These are phyloP conservation scores for Primulina tabacum DNA, from an alignment of 257 asterid species.

Conservation along the genomic window DNA sequence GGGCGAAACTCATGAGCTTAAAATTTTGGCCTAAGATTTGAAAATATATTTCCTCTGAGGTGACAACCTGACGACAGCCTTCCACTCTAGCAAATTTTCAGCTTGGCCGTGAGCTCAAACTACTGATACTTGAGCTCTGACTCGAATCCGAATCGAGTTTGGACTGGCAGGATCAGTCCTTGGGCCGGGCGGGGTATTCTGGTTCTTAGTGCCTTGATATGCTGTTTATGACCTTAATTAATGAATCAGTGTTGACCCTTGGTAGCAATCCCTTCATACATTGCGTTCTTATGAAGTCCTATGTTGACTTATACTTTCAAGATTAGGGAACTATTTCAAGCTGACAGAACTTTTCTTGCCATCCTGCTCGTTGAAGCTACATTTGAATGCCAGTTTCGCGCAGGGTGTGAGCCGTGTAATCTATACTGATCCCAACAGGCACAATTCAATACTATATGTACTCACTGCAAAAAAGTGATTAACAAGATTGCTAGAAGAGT, in stretches of 20 bases:
- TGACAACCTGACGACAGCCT: no score
- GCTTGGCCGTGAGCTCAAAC: background rate
- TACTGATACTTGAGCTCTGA: background rate
- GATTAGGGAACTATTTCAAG: background rate
- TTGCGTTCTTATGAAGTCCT: background rate
- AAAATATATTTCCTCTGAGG: no score
- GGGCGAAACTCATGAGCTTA: no score
- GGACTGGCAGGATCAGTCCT: background rate
- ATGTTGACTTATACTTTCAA: background rate
- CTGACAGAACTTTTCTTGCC: background rate
- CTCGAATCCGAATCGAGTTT: background rate
- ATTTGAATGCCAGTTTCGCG: background rate
- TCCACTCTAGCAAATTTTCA: background rate
- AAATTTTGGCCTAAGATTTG: background rate
- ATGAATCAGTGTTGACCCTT: no score
- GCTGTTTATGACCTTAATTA: background rate
- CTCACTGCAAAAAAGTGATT: background rate
- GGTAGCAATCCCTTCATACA: no score
- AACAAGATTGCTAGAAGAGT: background rate
- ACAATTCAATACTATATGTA: background rate
- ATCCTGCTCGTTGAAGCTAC: background rate
- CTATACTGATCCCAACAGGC: background rate
- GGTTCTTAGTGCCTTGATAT: background rate
- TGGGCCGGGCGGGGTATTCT: background rate
- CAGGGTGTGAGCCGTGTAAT: background rate